These are phyloP conservation scores for Zymoseptoria passerinii DNA, from an alignment of 2,329 filamentous ascomycete genomes.

Conservation along the genomic window DNA sequence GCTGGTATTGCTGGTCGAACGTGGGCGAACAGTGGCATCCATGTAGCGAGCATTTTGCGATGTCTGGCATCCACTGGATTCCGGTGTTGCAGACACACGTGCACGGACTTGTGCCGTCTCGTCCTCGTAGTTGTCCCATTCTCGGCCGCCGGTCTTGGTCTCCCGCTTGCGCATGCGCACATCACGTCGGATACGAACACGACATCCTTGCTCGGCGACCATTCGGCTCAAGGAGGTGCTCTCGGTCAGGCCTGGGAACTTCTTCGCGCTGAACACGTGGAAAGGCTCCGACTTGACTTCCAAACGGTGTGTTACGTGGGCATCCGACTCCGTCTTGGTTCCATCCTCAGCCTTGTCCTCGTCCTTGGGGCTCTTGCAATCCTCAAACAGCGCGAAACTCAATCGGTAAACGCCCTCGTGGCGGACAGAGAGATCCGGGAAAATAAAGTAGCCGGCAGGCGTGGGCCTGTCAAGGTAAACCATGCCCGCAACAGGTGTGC, in stretches of 20 bases:
- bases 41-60: conserved; percentile 24
- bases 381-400: conserved; percentile 87
- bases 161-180: conserved; percentile 84
- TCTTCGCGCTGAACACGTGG: conserved; percentile 91
- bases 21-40: conserved; percentile 28
- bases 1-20: conserved; percentile 32
- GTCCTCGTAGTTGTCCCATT: conserved; percentile 59
- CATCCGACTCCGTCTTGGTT: conserved; percentile 34
- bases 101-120: conserved; percentile 42
- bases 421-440: conserved; percentile 89
- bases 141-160: conserved; percentile 53
- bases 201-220: conserved; percentile 92
- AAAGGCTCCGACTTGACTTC: conserved; percentile 85
- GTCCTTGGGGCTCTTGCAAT: conserved; percentile 78
- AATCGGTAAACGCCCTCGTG: conserved; percentile 92
- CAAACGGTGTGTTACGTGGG: conserved; percentile 72
- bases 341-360: conserved; percentile 48
- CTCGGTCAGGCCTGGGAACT: conserved; percentile 87
- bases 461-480: conserved; percentile 84
- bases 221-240: conserved; percentile 83
- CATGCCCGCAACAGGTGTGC: conserved; percentile 90
- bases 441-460: conserved; percentile 86
- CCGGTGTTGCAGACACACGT: conserved; percentile 35
- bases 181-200: conserved; percentile 89
- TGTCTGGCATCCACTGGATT: conserved; percentile 15